Base-by-base conservation (phyloP, 352 stramenopile genomes). In the Pythium graminicola region DNA sequence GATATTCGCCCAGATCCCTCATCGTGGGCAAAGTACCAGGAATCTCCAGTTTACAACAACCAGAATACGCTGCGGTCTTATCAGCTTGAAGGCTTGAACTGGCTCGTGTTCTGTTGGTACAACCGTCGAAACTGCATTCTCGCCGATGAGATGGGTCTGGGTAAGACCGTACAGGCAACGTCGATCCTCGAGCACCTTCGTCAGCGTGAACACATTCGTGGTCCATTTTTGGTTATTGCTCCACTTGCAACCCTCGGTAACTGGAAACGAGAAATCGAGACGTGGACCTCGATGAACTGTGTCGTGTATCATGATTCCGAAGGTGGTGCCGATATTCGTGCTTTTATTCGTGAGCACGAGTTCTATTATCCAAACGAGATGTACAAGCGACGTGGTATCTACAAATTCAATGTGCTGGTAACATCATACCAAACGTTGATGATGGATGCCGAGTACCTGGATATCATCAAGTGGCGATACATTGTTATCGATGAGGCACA, bases 251-350 rank as follows among this genome's bases (percentile, higher is more conserved):
- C 98, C 1, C 93, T 99, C 47, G 81, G 89, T n/a, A 97, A 99
- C 62, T 99, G 98, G 98, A 76, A 99, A 59, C 94, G 97, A 46
- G 97, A 99, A 72, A 98, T 99, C 61, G 82, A 97, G 43, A 93
- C 73, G 29, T 99, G 97, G 97, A 99, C 96, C 0, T 85, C 94
- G 38, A 94, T 99, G 65, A 99, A 99, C 71, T 98, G 94, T 33
- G 87, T 99, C 45, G 88, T 99, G 1, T 99, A 99, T 59, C 96
- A 99, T 72, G 98, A 97, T 27, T 95, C 86, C 54, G 85, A 83
- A 6, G 82, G 86, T 11, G 84, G 62, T 49, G 93, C 93, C 46
- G 83, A 95, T 40, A 91, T 97, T 24, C 83, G 97, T 9, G 81
- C 97, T 39, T 74, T 96, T 31, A 97, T 99, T 44, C 86, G 96